phyloP scores from a whole-genome alignment of 805 yeast species.

The Nakazawaea molendinolei region DNA sequence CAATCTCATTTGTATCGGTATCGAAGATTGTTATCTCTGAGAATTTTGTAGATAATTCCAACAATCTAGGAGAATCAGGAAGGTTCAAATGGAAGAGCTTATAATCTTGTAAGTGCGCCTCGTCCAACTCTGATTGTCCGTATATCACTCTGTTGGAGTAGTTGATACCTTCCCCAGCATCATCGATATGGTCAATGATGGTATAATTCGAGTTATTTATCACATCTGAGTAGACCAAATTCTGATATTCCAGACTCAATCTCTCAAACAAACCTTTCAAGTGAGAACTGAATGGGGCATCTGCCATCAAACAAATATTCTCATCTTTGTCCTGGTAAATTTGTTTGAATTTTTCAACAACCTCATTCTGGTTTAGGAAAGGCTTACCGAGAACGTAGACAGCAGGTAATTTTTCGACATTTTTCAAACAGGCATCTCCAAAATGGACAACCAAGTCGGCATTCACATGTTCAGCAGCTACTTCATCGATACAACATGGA shows the following conservation, averaged over 20 bases:
- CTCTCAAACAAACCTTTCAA: conserved; percentile 31
- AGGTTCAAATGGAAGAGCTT: conserved; percentile 60
- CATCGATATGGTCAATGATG: conserved; percentile 16
- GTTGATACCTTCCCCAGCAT: conserved; percentile 11
- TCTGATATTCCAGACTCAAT: conserved; percentile 26
- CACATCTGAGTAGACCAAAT: conserved; percentile 32
- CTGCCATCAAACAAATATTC: conserved; percentile 63
- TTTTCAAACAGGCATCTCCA: conserved; percentile 90
- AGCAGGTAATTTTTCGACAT: conserved; percentile 65
- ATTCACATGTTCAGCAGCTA: conserved; percentile 87
- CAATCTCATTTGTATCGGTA: conserved; percentile 25
- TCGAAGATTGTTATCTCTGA: conserved; percentile 44
- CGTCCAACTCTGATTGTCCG: conserved; percentile 24
- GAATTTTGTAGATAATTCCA: conserved; percentile 71
- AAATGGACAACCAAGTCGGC: conserved; percentile 87
- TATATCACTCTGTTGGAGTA: conserved; percentile 27
- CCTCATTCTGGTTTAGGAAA: conserved; percentile 33
- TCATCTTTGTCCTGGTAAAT: conserved; percentile 32
- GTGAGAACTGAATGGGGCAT: conserved; percentile 54
- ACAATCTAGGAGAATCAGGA: conserved; percentile 75
- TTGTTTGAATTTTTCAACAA: conserved; percentile 34
- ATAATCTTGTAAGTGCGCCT: conserved; percentile 32
- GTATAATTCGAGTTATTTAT: conserved; percentile 26
- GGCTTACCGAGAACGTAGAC: conserved; percentile 78
- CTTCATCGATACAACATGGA: conserved; percentile 93